phyloP scores from a whole-genome alignment of 192 early-diverging fungal genomes.

The Podila verticillata region DNA sequence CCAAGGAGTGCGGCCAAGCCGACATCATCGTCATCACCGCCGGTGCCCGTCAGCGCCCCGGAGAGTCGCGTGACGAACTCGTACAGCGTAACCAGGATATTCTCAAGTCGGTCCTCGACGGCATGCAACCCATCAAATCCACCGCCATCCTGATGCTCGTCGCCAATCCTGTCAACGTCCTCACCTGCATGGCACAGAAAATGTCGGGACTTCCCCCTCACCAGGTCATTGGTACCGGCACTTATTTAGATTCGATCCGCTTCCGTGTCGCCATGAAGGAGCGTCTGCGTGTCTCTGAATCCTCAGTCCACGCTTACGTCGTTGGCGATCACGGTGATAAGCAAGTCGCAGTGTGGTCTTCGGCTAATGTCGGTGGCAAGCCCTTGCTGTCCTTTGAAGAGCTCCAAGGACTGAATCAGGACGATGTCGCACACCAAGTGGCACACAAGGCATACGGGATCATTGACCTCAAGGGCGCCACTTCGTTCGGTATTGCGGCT shows the following conservation, averaged over 20 bases:
- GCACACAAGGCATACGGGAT: slow-evolving; percentile 83
- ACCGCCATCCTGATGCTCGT: slow-evolving; percentile 80
- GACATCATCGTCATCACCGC: slow-evolving; percentile 89
- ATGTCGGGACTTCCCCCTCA: slow-evolving; percentile 76
- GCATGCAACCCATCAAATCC: slow-evolving; percentile 78
- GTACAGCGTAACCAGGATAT: slow-evolving; percentile 86
- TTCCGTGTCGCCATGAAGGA: slow-evolving; percentile 52
- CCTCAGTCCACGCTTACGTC: slow-evolving; percentile 82
- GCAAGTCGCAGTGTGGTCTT: slow-evolving; percentile 85
- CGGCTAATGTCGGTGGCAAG: slow-evolving; percentile 75
- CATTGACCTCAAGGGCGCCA: slow-evolving; percentile 87
- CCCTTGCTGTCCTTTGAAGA: slow-evolving; percentile 72
- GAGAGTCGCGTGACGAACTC: slow-evolving; percentile 76
- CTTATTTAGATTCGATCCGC: slow-evolving; percentile 81
- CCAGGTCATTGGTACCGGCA: slow-evolving; percentile 90
- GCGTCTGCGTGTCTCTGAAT: slow-evolving; percentile 64
- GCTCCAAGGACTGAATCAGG: slow-evolving; percentile 65
- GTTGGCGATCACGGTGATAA: slow-evolving; percentile 91
- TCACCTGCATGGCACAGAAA: slow-evolving; percentile 87
- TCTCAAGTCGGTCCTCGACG: slow-evolving; percentile 73
- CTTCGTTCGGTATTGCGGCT: slow-evolving; percentile 87
- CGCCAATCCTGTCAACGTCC: slow-evolving; percentile 84
- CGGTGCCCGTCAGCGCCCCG: slow-evolving; percentile 83
- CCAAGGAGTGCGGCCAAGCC: slow-evolving; percentile 80
- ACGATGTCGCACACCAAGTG: slow-evolving; percentile 66